Conservation (phyloP, 257 asterid genomes). For the Paraleonurus japonicus region DNA sequence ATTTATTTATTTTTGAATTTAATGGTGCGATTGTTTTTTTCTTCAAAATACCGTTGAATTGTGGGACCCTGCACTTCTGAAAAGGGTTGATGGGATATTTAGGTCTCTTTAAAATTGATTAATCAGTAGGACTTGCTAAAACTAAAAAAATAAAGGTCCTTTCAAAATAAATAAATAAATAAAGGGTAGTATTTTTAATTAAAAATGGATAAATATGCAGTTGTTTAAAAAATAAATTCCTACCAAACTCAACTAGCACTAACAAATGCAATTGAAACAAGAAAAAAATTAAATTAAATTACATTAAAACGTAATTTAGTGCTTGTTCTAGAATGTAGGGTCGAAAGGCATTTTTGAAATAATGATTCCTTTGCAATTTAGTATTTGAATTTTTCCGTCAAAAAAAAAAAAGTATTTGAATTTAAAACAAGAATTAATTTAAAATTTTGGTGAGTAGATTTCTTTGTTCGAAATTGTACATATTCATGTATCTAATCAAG, state of each 20-base stretch:
- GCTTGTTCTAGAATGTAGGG: no score
- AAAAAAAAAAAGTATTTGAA: no score
- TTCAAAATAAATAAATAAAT: background rate
- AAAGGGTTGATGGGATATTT: slow-evolving; percentile 21
- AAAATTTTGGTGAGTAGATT: no score
- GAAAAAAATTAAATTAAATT: background rate
- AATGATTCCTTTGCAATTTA: no score
- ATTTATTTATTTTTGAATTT: slow-evolving; percentile 21
- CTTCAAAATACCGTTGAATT: slow-evolving; percentile 34
- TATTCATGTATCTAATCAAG: no score
- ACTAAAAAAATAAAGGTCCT: background rate
- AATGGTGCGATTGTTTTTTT: background rate
- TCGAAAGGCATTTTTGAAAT: no score
- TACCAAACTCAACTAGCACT: slow-evolving; percentile 9
- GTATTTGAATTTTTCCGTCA: no score
- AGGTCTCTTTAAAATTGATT: background rate
- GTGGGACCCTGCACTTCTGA: background rate
- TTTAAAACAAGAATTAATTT: no score
- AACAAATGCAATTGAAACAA: background rate
- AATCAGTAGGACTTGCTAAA: background rate
- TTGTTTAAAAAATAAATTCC: slow-evolving; percentile 5
- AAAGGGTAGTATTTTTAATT: background rate
- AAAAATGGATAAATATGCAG: background rate
- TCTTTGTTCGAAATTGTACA: no score
- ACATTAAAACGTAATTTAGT: no score